Evolutionary conservation across 345 rosid species (phyloP), one percentile per base, ranked within the genome.

Genomic region (Gossypium arboreum): DNA sequence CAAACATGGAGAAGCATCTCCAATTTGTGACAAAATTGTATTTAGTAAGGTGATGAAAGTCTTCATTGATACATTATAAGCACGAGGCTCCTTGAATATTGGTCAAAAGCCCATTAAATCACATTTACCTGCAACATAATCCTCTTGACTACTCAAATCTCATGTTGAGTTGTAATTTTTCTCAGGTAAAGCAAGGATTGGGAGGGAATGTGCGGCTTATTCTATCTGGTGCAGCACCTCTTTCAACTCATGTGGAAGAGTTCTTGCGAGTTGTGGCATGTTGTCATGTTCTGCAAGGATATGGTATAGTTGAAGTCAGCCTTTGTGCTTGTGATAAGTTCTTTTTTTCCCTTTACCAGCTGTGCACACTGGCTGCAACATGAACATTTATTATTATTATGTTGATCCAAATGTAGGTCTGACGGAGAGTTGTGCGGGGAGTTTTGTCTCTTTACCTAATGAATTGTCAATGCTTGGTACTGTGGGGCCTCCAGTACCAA

Each of bases 401-500:
- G 44, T 25, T 41, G 71, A 20, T 74, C 47, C 25, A 50, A 12
- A 61, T 84, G 71, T 69, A 94, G 98, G 98, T 80, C 89, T 95
- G 75, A 93, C 99, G 0, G 99, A 95, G 87, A 95, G 85, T 79
- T 93, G 97, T 75, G 99, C 94, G 7, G 99, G 97, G 3, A 89
- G 92, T 63, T 95, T 95, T 79, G 92, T 91, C 29, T 93, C 98
- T 1, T 80, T 95, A 16, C 97, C 98, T 73, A 85, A 95, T 82
- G 89, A 84, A 82, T 79, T 89, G 66, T 43, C 86, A 57, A 90
- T 90, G 98, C 86, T 93, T 77, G 98, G 97, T 48, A 91, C 98
- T 0, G 99, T 95, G 56, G 99, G 99, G 41, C 99, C 99, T 70
- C 99, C 99, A 0, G 92, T 95, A 29, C 99, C 99, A 75, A 95